A percentile compares a stretch with the other conserved stretches of the same genome.
These are phyloP conservation scores for Lizanozyma gosingica DNA, from an alignment of 1,139 yeast genomes.

Conservation along the genomic window DNA sequence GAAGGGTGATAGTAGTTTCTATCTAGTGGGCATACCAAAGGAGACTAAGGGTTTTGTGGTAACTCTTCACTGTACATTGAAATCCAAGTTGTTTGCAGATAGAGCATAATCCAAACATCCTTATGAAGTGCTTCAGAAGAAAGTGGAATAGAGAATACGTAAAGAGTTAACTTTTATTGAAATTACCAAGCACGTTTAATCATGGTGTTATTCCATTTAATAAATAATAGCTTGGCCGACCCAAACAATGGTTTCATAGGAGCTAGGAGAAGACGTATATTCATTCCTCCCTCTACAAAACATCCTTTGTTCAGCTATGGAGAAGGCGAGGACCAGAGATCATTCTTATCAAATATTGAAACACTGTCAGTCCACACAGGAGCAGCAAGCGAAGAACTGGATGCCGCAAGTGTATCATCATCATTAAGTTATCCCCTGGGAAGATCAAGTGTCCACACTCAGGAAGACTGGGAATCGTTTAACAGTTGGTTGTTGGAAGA, in stretches of 20 bases:
- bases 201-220: conserved; percentile 36
- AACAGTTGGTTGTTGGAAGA: conserved; percentile 59
- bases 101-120: too few species aligned
- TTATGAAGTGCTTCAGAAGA: too few species aligned
- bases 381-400: conserved; percentile 29
- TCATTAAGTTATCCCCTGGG: conserved; percentile 60
- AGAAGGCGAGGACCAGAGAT: conserved; percentile 53
- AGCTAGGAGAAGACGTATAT: conserved; percentile 35
- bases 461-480: conserved; percentile 45
- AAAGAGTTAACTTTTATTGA: too few species aligned
- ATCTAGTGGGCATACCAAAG: too few species aligned
- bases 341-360: conserved; percentile 43
- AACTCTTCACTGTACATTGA: too few species aligned
- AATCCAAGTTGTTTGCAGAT: too few species aligned
- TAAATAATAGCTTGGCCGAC: conserved; percentile 31
- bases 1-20: too few species aligned
- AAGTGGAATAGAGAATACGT: too few species aligned
- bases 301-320: conserved; percentile 60
- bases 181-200: neutral
- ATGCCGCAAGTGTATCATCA: conserved; percentile 43
- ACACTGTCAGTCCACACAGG: conserved; percentile 31
- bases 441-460: conserved; percentile 31
- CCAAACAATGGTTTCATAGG: conserved; percentile 29
- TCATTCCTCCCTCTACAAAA: conserved; percentile 66
- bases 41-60: too few species aligned